Base-by-base conservation (phyloP, 164 flowering plant genomes). In the Euptelea pleiosperma region DNA sequence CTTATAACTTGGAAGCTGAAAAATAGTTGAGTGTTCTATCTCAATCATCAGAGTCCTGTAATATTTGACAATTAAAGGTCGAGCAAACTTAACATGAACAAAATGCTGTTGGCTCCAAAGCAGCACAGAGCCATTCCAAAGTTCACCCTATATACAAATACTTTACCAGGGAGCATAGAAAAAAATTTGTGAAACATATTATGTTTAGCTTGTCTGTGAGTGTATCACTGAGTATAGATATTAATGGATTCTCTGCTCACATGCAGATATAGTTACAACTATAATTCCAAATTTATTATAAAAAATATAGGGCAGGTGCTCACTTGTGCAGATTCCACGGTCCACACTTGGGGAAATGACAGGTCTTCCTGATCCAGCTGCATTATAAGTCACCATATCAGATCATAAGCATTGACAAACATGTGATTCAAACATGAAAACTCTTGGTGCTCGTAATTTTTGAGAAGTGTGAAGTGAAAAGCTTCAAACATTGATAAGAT, bases 301-400 rank as follows among this genome's bases (percentile, higher is more conserved):
- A 33, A 52, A n/a, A 44, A 43, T 2, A 29, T 15, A 11, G 30
- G 35, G 30, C 9, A 5, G 15, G 53, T 36, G 14, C 43, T 68
- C 66, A 85, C 95, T 91, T 80, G 77, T 40, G 73, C 45, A 61
- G 75, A 31, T 42, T 68, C 82, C 31, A 42, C 26, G 3, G 62
- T 49, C 16, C 80, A 52, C 44, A 72, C 62, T 39, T 65, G 76
- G 1, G 84, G 76, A 76, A 75, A 67, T 26, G 84, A 62, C 31
- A 69, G 36, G 29, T 79, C 89, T 42, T 56, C 76, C 64, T 74
- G 86, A 75, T 84, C 91, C 69, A 87, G 45, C 97, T 84, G 89
- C 76, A 77, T 8, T 35, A 64, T 26, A 25, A 49, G 21, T 35
- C 37, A 24, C 31, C 15, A 50, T 34, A 44, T 26, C 53, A 58